phyloP scores from a whole-genome alignment of 257 asterid genomes.

The Osmanthus fragrans region DNA sequence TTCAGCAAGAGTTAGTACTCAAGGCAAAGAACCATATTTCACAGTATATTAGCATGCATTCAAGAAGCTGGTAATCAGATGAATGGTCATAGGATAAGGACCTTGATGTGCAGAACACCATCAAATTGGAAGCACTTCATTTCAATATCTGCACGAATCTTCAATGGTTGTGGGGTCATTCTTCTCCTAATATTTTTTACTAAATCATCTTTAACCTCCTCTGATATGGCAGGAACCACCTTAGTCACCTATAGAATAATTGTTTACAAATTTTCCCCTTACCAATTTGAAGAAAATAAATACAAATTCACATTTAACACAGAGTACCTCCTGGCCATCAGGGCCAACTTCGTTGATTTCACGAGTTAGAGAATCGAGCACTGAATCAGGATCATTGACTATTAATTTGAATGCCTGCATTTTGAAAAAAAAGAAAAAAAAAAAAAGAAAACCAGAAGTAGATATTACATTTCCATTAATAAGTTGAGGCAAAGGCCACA shows the following conservation, averaged over 20 bases:
- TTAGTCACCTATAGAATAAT: constrained; percentile 56
- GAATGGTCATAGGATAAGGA: constrained; percentile 18
- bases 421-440: not conserved
- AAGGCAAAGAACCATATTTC: not conserved
- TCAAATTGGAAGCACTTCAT: constrained; percentile 95
- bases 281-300: not conserved
- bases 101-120: constrained; percentile 97
- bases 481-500: not conserved
- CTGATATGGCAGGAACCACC: constrained; percentile 79
- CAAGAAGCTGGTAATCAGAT: constrained; percentile 5
- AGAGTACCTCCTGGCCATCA: constrained; percentile 79
- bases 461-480: not conserved
- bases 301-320: constrained; percentile 7
- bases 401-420: constrained; percentile 82
- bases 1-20: constrained; percentile 23
- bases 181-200: constrained; percentile 88
- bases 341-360: constrained; percentile 90
- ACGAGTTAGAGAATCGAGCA: constrained; percentile 86
- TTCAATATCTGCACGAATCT: constrained; percentile 88
- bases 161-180: constrained; percentile 93
- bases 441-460: constrained; percentile 6
- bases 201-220: constrained; percentile 78
- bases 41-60: not conserved
- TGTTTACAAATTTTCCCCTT: constrained; percentile 1
- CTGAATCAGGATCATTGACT: constrained; percentile 84